These are phyloP conservation scores for Zizania latifolia DNA, from an alignment of 176 grass and related monocot genomes.

Conservation along the genomic window DNA sequence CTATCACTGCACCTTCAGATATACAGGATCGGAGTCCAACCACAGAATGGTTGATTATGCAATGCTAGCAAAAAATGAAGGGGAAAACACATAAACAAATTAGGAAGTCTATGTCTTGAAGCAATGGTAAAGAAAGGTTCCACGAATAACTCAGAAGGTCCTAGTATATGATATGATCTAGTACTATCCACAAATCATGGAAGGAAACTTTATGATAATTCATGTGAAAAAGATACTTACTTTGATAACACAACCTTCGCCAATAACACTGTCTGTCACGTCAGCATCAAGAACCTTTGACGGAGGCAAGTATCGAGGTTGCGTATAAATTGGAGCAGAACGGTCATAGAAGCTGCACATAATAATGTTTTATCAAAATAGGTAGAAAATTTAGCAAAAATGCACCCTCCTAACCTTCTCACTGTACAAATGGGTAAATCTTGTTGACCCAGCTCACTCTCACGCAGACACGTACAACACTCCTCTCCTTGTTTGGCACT, in stretches of 20 bases:
- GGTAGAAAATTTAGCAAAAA: constrained; percentile 11
- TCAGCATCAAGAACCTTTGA: constrained; percentile 94
- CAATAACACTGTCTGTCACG: constrained; percentile 91
- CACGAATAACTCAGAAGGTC: background rate
- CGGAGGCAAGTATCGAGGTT: constrained; percentile 82
- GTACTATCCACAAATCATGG: background rate
- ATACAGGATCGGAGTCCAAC: constrained; percentile 91
- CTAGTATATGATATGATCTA: background rate
- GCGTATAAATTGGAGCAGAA: constrained; percentile 86
- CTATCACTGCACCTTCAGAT: constrained; percentile 85
- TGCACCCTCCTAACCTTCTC: background rate
- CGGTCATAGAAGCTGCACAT: constrained; percentile 84
- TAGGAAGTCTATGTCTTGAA: background rate
- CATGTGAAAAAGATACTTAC: constrained; percentile 47
- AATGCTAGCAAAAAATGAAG: constrained; percentile 50
- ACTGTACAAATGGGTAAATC: background rate
- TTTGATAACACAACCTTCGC: constrained; percentile 93
- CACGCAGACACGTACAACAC: no score
- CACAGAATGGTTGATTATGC: constrained; percentile 87
- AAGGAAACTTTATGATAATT: background rate
- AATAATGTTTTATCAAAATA: constrained; percentile 19
- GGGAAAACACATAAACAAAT: no score
- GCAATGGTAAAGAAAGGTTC: background rate
- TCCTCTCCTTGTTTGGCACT: no score
- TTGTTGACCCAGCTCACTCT: no score